Percentiles rank a stretch among this genome's conserved stretches.
Conservation (phyloP, 352 stramenopile species). For the Globisporangium parvum region DNA sequence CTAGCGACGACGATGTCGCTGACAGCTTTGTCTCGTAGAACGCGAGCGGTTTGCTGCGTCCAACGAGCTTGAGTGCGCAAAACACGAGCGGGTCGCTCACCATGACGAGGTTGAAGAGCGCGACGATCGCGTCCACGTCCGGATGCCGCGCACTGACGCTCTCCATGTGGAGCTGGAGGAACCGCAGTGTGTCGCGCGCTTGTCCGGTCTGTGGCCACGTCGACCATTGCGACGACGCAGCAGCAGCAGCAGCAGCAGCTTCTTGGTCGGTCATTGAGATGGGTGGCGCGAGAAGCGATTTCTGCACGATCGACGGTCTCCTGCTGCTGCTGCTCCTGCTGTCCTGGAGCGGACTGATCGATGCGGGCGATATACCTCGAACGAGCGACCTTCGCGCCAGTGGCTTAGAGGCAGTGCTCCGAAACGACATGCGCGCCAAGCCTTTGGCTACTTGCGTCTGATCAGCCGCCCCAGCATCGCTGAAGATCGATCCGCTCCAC, state of each 20-base stretch:
- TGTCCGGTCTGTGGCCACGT: slow-evolving; percentile 3
- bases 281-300: too few relatives aligned
- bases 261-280: background rate
- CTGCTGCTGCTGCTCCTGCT: background rate
- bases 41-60: background rate
- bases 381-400: background rate
- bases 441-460: background rate
- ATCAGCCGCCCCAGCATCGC: background rate
- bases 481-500: slow-evolving; percentile 4
- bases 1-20: background rate
- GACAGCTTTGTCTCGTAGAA: background rate
- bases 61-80: slow-evolving; percentile 8
- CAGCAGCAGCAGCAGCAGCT: too few relatives aligned
- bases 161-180: slow-evolving; percentile 2
- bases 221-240: background rate
- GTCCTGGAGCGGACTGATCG: background rate
- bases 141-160: background rate
- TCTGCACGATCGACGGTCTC: background rate
- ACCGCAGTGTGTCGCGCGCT: background rate
- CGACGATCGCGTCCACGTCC: slow-evolving; percentile 9
- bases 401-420: background rate
- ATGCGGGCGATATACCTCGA: background rate
- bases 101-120: slow-evolving; percentile 33
- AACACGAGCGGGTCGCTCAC: slow-evolving; percentile 39
- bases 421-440: background rate